phyloP scores from a whole-genome alignment of 108 stramenopile genomes.

The Cyclostephanos tholiformis region DNA sequence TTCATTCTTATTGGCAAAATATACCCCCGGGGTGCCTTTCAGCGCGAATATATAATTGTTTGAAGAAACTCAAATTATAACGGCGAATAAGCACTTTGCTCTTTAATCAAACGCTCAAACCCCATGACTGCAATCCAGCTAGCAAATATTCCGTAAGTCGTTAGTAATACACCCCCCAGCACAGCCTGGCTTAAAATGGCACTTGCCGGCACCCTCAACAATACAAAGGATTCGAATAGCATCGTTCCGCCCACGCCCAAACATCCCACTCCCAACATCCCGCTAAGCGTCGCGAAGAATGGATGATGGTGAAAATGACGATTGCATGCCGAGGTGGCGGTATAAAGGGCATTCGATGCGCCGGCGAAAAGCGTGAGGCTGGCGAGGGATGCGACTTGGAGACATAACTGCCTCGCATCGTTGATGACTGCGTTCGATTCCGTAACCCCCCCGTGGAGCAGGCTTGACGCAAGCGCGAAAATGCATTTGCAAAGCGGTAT shows the following conservation, averaged over 20 bases:
- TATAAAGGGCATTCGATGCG: slow-evolving; percentile 17
- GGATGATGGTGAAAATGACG: slow-evolving; percentile 19
- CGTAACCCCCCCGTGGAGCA: slow-evolving; percentile 9
- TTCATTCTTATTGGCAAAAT: too few relatives aligned
- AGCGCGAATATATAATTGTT: too few relatives aligned
- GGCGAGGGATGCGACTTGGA: slow-evolving; percentile 34
- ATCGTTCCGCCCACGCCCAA: slow-evolving; percentile 32
- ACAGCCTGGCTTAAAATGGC: slow-evolving; percentile 10
- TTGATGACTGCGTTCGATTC: slow-evolving; percentile 13
- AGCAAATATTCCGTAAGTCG: slow-evolving; percentile 10
- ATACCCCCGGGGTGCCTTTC: too few relatives aligned
- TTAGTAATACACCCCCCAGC: slow-evolving; percentile 11
- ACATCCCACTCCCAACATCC: slow-evolving; percentile 21
- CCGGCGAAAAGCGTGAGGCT: slow-evolving; percentile 33
- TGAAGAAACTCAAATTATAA: too few relatives aligned
- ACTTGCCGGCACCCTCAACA: background rate
- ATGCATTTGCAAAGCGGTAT: slow-evolving; percentile 21
- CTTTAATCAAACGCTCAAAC: too few relatives aligned
- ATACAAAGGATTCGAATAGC: slow-evolving; percentile 12
- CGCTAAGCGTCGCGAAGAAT: slow-evolving; percentile 34
- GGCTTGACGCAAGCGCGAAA: background rate
- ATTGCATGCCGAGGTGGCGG: background rate
- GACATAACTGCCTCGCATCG: slow-evolving; percentile 35
- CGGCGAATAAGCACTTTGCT: too few relatives aligned
- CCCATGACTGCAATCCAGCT: slow-evolving; percentile 21